These are phyloP conservation scores for Metschnikowia peoriensis DNA, from an alignment of 805 yeast genomes.

Conservation along the genomic window DNA sequence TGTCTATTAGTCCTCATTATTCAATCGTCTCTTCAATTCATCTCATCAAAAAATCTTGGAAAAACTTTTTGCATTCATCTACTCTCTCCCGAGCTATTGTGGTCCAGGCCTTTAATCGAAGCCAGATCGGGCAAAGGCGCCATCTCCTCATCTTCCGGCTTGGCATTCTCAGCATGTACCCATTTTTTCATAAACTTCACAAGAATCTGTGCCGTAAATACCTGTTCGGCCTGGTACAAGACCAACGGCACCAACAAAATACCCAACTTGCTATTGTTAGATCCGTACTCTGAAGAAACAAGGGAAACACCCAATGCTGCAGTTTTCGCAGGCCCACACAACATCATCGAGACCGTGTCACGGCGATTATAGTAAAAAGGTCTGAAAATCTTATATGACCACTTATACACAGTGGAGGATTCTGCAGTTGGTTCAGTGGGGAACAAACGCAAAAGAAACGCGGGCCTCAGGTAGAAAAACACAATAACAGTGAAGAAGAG, in stretches of 20 bases:
- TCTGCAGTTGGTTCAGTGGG: constrained; percentile 46
- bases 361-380: constrained; percentile 70
- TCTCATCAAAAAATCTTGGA: neutral
- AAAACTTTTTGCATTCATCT: neutral
- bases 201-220: constrained; percentile 72
- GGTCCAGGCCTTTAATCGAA: constrained; percentile 3
- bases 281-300: constrained; percentile 76
- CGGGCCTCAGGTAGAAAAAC: constrained; percentile 59
- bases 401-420: constrained; percentile 45
- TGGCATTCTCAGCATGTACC: constrained; percentile 46
- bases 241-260: constrained; percentile 77
- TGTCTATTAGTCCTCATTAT: too few relatives aligned
- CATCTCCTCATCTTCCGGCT: constrained; percentile 15
- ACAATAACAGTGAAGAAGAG: constrained; percentile 70
- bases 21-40: too few relatives aligned
- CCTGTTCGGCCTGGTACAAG: constrained; percentile 84
- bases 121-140: constrained; percentile 7
- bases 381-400: constrained; percentile 42
- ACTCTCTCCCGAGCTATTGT: constrained; percentile 3
- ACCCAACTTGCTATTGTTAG: constrained; percentile 59
- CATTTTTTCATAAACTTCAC: constrained; percentile 67
- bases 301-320: constrained; percentile 89
- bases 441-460: constrained; percentile 43
- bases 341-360: constrained; percentile 77
- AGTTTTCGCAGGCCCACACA: constrained; percentile 92